Evolutionary conservation across 768 basidiomycete species (phyloP), one percentile per base, ranked within the genome.

Genomic region (Lyophyllum decastes): DNA sequence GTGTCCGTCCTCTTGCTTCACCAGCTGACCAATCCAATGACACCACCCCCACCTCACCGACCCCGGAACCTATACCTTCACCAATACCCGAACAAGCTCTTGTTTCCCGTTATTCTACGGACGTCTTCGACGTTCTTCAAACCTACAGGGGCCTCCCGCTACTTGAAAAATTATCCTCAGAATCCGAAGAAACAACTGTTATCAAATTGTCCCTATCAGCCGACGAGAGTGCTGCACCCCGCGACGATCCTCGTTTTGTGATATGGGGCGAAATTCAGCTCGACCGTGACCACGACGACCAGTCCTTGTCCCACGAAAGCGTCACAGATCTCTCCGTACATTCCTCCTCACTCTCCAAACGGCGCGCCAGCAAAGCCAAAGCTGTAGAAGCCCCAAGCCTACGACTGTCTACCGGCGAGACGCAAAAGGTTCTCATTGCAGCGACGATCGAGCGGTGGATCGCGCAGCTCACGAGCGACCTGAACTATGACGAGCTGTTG

Each of bases 371-470:
- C 27, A 75, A 73, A 58, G 63, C 66, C 34, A 75, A 72, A 53
- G 63, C 71, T 17, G 64, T 67, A 3, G 74, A 76, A 21, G 55
- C 66, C 2, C 64, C 74, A 0, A 68, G 57, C 19, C 4, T 62
- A 24, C 51, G 49, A 43, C 57, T 51, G 27, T 58, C 67, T 17
- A 52, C 68, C 26, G 69, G 71, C 22, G 69, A 67, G 33, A 65
- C 71, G 30, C 74, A 76, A 64, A 80, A 72, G 61, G 77, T 92
- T 24, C 76, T 96, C n/a, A 76, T 95, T 14, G 94, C 92, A 0
- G 94, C 94, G 4, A 94, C 92, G 2, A 92, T 95, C 65, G 94
- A 95, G 70, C 87, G 94, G 0, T 94, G 92, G 92, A 88, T 97
- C 54, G 93, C 92, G 0, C 92, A 96, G 66, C 76, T 96, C 49